Evolutionary conservation across 352 stramenopile genomes (phyloP).

Genomic region (Phytopythium mirpurense): DNA sequence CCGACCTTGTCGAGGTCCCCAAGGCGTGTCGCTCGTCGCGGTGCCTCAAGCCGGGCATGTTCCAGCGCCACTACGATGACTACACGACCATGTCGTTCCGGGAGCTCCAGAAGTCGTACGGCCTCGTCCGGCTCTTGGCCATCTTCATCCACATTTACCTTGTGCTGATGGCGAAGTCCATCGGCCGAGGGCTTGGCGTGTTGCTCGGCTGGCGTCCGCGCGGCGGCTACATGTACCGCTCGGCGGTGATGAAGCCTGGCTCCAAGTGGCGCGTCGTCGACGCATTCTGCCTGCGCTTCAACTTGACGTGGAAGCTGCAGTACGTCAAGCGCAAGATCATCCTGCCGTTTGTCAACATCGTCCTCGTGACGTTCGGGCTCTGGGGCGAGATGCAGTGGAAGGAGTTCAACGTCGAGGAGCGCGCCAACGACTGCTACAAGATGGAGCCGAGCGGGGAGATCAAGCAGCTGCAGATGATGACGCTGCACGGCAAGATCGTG

Average conservation of each 20-base stretch:
- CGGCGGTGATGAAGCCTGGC: constrained; percentile 14
- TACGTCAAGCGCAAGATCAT: constrained; percentile 59
- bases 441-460: constrained; percentile 52
- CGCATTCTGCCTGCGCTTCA: constrained; percentile 49
- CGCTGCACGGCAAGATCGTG: constrained; percentile 55
- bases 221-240: constrained; percentile 42
- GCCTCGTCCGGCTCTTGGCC: constrained; percentile 25
- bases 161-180: constrained; percentile 45
- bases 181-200: constrained; percentile 27
- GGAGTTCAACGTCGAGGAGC: constrained; percentile 53
- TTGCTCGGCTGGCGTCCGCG: constrained; percentile 32
- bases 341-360: constrained; percentile 42
- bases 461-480: constrained; percentile 73
- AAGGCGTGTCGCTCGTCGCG: constrained; percentile 6
- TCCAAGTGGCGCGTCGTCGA: constrained; percentile 30
- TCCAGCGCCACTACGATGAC: constrained; percentile 29
- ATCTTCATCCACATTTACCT: constrained; percentile 52
- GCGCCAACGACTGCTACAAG: constrained; percentile 45
- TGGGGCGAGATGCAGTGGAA: constrained; percentile 46
- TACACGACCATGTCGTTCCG: constrained; percentile 29
- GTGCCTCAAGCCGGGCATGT: constrained; percentile 4
- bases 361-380: constrained; percentile 34
- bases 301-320: constrained; percentile 47
- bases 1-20: constrained; percentile 27
- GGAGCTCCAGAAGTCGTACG: constrained; percentile 36